These are phyloP conservation scores for Penstemon newberryi DNA, from an alignment of 257 asterid species.

Conservation along the genomic window DNA sequence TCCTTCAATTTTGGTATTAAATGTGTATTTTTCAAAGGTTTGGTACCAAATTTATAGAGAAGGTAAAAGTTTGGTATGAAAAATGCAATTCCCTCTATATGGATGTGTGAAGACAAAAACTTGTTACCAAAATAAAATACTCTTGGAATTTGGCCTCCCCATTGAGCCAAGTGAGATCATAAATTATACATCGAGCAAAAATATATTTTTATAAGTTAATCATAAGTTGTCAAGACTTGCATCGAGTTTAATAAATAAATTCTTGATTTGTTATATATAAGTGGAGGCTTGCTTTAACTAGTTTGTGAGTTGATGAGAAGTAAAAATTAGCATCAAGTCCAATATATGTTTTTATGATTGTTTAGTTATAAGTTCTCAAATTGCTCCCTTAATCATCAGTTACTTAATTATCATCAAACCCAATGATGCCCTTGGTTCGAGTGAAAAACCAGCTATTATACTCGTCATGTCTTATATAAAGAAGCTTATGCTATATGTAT, in stretches of 20 bases:
- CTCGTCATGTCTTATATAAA: slow-evolving; percentile 38
- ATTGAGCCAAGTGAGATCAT: slow-evolving; percentile 62
- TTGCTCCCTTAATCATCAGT: slow-evolving; percentile 31
- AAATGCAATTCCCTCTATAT: background rate
- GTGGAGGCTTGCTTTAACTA: slow-evolving; percentile 16
- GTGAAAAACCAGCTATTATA: slow-evolving; percentile 44
- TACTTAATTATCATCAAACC: slow-evolving; percentile 40
- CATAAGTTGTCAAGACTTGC: too few relatives aligned
- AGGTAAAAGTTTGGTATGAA: too few relatives aligned
- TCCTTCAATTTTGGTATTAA: too few relatives aligned
- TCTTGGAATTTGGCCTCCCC: slow-evolving; percentile 48
- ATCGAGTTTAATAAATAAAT: too few relatives aligned
- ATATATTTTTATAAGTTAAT: too few relatives aligned
- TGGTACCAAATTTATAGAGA: too few relatives aligned
- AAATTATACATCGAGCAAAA: slow-evolving; percentile 36
- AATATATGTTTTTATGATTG: slow-evolving; percentile 29
- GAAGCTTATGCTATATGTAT: background rate
- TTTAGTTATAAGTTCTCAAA: slow-evolving; percentile 28
- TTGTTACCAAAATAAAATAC: slow-evolving; percentile 2
- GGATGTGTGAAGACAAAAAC: slow-evolving; percentile 31
- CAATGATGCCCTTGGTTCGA: slow-evolving; percentile 42
- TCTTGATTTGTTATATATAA: too few relatives aligned
- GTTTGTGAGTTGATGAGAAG: slow-evolving; percentile 30
- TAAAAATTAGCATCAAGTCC: slow-evolving; percentile 51
- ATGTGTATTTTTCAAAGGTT: too few relatives aligned